A percentile compares a stretch with the other conserved stretches of the same genome.
Evolutionary conservation across 108 stramenopile genomes (phyloP).

Genomic region (Cylindrotheca closterium): DNA sequence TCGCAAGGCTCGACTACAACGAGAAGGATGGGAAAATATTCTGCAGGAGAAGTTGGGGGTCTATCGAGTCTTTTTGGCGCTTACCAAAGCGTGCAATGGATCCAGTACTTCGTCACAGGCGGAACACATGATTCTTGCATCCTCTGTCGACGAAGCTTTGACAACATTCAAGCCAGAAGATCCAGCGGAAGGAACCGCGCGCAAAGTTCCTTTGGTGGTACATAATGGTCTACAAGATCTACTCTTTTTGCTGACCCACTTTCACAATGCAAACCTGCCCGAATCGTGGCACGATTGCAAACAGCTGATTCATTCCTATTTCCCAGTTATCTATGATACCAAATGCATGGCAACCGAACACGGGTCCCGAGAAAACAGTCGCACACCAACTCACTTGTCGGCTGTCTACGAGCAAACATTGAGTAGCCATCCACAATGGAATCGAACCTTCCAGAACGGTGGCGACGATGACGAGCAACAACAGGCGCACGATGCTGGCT

Average conservation of each 20-base stretch:
- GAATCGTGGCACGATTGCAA: constrained; percentile 59
- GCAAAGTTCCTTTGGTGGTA: constrained; percentile 71
- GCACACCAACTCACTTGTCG: constrained; percentile 13
- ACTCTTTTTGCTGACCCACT: constrained; percentile 79
- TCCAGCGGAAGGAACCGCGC: background rate
- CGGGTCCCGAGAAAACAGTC: constrained; percentile 18
- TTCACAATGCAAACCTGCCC: constrained; percentile 56
- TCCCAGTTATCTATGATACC: constrained; percentile 77
- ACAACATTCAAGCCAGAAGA: background rate
- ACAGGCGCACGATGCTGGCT: constrained; percentile 67
- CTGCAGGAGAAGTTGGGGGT: constrained; percentile 60
- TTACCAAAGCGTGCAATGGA: constrained; percentile 59
- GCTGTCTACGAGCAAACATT: constrained; percentile 25
- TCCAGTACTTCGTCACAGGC: constrained; percentile 5
- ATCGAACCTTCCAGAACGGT: constrained; percentile 44
- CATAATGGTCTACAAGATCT: constrained; percentile 89
- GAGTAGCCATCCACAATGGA: constrained; percentile 41
- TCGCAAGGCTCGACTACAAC: constrained; percentile 44
- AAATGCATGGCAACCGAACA: constrained; percentile 68
- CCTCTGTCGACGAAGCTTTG: constrained; percentile 26
- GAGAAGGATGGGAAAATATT: constrained; percentile 62
- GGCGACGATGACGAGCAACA: constrained; percentile 19
- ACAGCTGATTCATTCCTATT: constrained; percentile 52
- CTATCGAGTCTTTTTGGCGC: constrained; percentile 71
- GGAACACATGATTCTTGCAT: constrained; percentile 20